Evolutionary conservation across 2,329 filamentous ascomycete species (phyloP), one percentile per base, ranked within the genome.

Genomic region (Trichoderma sp.): DNA sequence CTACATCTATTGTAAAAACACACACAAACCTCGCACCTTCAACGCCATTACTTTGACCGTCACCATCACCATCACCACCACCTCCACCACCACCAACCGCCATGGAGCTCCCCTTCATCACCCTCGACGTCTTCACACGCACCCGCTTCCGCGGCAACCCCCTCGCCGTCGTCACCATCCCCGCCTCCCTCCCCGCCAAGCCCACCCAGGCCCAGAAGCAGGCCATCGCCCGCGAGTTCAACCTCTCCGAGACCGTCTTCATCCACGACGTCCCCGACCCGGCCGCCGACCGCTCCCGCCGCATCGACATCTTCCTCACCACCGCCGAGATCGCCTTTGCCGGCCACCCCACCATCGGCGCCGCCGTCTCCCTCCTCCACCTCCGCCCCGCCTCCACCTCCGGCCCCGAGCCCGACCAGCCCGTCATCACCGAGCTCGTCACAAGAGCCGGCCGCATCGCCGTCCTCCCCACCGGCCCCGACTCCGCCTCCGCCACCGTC

Each of bases 181-280:
- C 83, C 2, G 67, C 76, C 14, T 65, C 72, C 19, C 68, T 71
- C 26, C 74, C 74, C n/a, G 14, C 14, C 34, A 70, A 71, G 15
- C 76, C 87, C 24, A 78, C 79, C 2, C 81, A 85, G 69, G 72
- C 76, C 2, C 79, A 82, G 71, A 88, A 89, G 71, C 85, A 87
- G 71, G 72, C 75, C 67, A 83, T 89, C 67, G 85, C 86, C 50
- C 78, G 79, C 64, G 87, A 89, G 74, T 88, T 89, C 77, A 87
- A 86, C 74, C 82, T 86, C 70, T 86, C 84, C 58, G 86, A 88
- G 74, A 88, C 86, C 0, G 83, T 87, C 54, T 89, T 89, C 71
- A 74, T 88, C 41, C 84, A 88, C 75, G 80, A 82, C 56, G 68
- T 74, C 55, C 70, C 74, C 30, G 75, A 77, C 55, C 67, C 72